A percentile compares a stretch with the other conserved stretches of the same genome.
Conservation (phyloP, 352 stramenopile genomes). For the Elongisporangium undulatum region DNA sequence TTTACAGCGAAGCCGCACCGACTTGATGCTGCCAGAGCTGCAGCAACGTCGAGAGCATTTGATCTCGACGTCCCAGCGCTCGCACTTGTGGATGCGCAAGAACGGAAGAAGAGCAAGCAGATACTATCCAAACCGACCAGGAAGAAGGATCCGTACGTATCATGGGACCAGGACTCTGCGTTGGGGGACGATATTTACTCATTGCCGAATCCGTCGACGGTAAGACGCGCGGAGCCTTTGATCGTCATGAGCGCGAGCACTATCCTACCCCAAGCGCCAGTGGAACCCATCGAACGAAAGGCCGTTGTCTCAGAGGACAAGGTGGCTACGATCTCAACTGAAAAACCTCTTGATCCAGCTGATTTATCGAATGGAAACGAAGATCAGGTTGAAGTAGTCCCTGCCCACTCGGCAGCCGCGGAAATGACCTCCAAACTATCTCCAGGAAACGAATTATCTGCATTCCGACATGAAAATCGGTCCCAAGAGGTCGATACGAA, state of each 20-base stretch:
- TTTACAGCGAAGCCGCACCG: constrained; percentile 1
- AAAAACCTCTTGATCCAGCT: background rate
- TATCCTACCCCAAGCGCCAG: background rate
- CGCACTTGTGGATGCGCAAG: background rate
- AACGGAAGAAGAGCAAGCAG: background rate
- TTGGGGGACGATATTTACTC: background rate
- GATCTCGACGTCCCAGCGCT: background rate
- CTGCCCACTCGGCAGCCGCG: background rate
- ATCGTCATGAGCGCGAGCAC: background rate
- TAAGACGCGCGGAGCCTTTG: background rate
- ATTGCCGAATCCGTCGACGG: background rate
- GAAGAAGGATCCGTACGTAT: background rate
- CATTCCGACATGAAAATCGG: background rate
- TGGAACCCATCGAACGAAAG: background rate
- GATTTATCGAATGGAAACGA: background rate
- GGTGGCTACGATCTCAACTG: background rate
- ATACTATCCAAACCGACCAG: background rate
- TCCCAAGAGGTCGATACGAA: background rate
- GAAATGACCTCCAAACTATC: background rate
- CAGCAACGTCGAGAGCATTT: background rate
- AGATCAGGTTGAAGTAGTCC: background rate
- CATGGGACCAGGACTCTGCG: background rate
- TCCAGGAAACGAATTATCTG: background rate
- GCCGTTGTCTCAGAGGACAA: background rate
- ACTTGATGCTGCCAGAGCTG: background rate